A percentile compares a stretch with the other conserved stretches of the same genome.
Evolutionary conservation across 1,284 basidiomycete genomes (phyloP).

Genomic region (Boletus austroedulis): DNA sequence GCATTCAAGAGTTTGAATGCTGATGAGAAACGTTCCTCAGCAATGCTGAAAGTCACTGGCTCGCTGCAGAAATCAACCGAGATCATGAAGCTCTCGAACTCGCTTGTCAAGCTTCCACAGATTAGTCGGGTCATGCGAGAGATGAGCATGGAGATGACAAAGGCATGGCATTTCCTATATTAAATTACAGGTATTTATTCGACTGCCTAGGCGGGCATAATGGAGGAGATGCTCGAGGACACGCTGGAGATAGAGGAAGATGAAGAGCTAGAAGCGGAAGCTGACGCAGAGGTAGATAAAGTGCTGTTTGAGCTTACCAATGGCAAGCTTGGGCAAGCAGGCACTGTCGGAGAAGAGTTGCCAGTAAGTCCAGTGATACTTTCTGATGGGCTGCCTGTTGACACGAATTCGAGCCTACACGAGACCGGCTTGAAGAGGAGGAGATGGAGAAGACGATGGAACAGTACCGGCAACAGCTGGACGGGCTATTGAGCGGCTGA

Average conservation of each 20-base stretch:
- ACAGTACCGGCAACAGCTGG: constrained; percentile 81
- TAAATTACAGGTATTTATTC: constrained; percentile 7
- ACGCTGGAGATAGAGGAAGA: constrained; percentile 86
- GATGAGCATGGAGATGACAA: constrained; percentile 99
- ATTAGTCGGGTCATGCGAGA: constrained; percentile 92
- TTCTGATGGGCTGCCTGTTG: constrained; percentile 4
- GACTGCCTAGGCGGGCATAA: constrained; percentile 72
- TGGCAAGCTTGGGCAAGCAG: constrained; percentile 88
- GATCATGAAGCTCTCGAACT: constrained; percentile 98
- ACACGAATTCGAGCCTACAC: constrained; percentile 41
- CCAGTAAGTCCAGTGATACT: constrained; percentile 59
- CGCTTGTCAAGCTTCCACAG: constrained; percentile 89
- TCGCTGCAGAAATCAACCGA: constrained; percentile 96
- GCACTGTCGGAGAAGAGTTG: constrained; percentile 67
- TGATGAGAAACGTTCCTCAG: constrained; percentile 42
- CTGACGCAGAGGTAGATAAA: constrained; percentile 96
- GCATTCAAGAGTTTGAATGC: neutral
- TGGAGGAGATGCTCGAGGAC: constrained; percentile 93
- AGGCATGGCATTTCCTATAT: constrained; percentile 50
- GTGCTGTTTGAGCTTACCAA: constrained; percentile 95
- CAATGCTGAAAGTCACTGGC: constrained; percentile 97
- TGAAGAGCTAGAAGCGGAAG: constrained; percentile 94
- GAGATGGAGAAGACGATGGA: constrained; percentile 84
- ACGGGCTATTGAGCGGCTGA: constrained; percentile 77
- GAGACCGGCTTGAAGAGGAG: constrained; percentile 69